These are phyloP conservation scores for Xerocomus nothofagi DNA, from an alignment of 1,284 basidiomycete genomes.

Conservation along the genomic window DNA sequence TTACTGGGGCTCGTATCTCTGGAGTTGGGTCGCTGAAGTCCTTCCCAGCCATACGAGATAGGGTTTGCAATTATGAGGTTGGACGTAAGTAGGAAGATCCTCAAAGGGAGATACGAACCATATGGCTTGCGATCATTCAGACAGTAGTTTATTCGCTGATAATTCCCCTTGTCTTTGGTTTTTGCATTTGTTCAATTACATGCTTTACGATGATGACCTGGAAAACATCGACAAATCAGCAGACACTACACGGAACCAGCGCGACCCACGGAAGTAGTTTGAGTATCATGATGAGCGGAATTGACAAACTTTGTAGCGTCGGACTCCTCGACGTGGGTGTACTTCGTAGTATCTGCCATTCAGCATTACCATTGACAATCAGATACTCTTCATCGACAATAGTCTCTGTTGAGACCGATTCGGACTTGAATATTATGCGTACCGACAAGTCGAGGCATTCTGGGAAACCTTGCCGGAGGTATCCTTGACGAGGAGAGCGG, in stretches of 20 bases:
- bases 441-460: slow-evolving; percentile 62
- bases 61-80: slow-evolving; percentile 59
- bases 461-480: slow-evolving; percentile 59
- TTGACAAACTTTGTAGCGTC: slow-evolving; percentile 84
- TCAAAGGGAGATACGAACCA: slow-evolving; percentile 44
- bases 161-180: slow-evolving; percentile 81
- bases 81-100: slow-evolving; percentile 1
- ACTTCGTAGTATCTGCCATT: slow-evolving; percentile 64
- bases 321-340: slow-evolving; percentile 81
- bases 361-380: slow-evolving; percentile 66
- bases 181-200: slow-evolving; percentile 92
- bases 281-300: slow-evolving; percentile 79
- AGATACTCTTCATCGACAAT: slow-evolving; percentile 80
- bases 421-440: slow-evolving; percentile 79
- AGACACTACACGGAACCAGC: slow-evolving; percentile 50
- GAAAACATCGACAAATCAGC: slow-evolving; percentile 3
- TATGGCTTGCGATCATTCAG: slow-evolving; percentile 68
- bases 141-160: slow-evolving; percentile 64
- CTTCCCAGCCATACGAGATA: slow-evolving; percentile 75
- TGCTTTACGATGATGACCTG: slow-evolving; percentile 83
- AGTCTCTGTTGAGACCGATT: slow-evolving; percentile 77
- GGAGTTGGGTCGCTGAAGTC: slow-evolving; percentile 81
- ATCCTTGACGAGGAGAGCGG: slow-evolving; percentile 30
- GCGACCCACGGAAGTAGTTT: slow-evolving; percentile 71
- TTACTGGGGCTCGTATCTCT: slow-evolving; percentile 55